Evolutionary conservation across 176 grass and related monocot species (phyloP), one percentile per base, ranked within the genome.

Genomic region (Echinochloa phyllopogon): DNA sequence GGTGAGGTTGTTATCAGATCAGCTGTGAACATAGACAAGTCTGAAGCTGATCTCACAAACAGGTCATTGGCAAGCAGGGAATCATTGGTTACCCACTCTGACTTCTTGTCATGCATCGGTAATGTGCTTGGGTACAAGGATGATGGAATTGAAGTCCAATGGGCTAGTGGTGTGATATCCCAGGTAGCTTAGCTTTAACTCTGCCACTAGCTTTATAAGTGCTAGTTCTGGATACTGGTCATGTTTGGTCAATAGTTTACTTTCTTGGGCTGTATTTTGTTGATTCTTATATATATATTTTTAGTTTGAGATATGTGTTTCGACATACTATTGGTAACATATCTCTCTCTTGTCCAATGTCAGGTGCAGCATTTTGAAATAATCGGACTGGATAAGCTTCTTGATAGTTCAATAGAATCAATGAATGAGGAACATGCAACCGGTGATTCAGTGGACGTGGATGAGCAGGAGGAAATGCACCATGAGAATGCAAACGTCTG

Each of bases 341-440:
- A n/a, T 51, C 56, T 80, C 10, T 85, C 14, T 57, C 10, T 70
- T 82, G 3, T 78, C 74, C 77, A 66, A 80, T 86, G 80, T 60
- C 83, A 99, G 96, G 93, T 92, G 76, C 88, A 87, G 17, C 90
- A 87, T 89, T 83, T 83, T 71, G 96, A 99, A 94, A 94, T 99
- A 88, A 87, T 88, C 84, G 94, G 91, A 74, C 72, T 96, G 73
- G 91, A 99, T 61, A 92, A 66, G 45, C 52, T 96, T 85, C 87
- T 92, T 71, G 87, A 94, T 74, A 76, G 75, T 74, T 83, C 74
- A 14, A 43, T 89, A 44, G 89, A 62, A 78, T 81, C 80, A 33
- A 43, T 82, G 55, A 82, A 63, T 61, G 87, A 87, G 67, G 93
- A 87, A 41, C 65, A 80, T 70, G 79, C 68, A 39, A 20, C 60